Conservation (phyloP, 805 yeast species). For the Wickerhamiella sergipiensis region DNA sequence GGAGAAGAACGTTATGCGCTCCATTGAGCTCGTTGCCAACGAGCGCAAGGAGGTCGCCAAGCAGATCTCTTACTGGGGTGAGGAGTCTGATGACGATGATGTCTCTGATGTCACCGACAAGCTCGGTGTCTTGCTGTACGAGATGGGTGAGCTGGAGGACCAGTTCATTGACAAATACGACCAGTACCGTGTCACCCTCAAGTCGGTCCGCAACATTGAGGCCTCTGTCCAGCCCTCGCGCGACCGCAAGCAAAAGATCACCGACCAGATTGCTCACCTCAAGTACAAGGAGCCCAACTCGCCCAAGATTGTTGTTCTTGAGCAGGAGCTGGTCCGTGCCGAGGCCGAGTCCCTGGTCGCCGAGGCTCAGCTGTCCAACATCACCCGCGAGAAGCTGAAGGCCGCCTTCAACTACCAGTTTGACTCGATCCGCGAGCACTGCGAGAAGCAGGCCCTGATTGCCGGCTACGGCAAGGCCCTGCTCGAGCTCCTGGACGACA, state of each 20-base stretch:
- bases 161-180: slow-evolving; percentile 97
- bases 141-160: slow-evolving; percentile 96
- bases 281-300: slow-evolving; percentile 98
- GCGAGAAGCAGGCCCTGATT: slow-evolving; percentile 92
- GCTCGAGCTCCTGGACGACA: slow-evolving; percentile 87
- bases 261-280: slow-evolving; percentile 93
- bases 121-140: slow-evolving; percentile 88
- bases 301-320: slow-evolving; percentile 86
- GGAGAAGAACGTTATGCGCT: slow-evolving; percentile 91
- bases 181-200: slow-evolving; percentile 91
- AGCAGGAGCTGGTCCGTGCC: slow-evolving; percentile 97
- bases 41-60: slow-evolving; percentile 95
- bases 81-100: slow-evolving; percentile 82
- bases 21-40: slow-evolving; percentile 81
- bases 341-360: slow-evolving; percentile 99
- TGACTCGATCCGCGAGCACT: slow-evolving; percentile 85
- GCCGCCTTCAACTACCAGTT: slow-evolving; percentile 95
- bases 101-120: slow-evolving; percentile 95
- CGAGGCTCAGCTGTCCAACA: slow-evolving; percentile 95
- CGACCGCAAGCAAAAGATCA: slow-evolving; percentile 93
- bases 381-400: slow-evolving; percentile 95
- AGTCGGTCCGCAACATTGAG: slow-evolving; percentile 91
- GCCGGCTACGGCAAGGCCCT: slow-evolving; percentile 98
- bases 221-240: slow-evolving; percentile 96
- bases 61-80: slow-evolving; percentile 97